phyloP scores from a whole-genome alignment of 192 early-diverging fungal genomes.

The Umbelopsis isabellina region DNA sequence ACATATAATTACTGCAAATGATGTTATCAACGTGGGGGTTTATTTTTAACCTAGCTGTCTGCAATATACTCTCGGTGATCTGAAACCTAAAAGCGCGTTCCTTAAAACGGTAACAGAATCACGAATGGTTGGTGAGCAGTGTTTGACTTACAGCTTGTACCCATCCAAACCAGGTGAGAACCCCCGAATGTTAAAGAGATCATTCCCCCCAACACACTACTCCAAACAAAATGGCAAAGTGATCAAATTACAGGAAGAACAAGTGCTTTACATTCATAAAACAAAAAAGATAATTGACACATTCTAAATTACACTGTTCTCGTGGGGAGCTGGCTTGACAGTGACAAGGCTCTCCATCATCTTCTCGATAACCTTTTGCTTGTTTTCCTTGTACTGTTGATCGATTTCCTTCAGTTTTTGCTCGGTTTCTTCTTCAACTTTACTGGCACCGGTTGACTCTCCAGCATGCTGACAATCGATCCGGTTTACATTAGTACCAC shows the following conservation, averaged over 20 bases:
- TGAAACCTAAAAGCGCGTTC: no score
- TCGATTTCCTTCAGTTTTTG: slow-evolving; percentile 65
- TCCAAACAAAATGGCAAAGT: background rate
- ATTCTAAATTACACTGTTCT: slow-evolving; percentile 38
- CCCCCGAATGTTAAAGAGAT: no score
- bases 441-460: slow-evolving; percentile 58
- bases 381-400: slow-evolving; percentile 61
- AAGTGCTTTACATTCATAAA: slow-evolving; percentile 2
- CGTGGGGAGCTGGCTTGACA: slow-evolving; percentile 72
- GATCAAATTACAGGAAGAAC: background rate
- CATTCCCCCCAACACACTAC: no score
- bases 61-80: no score
- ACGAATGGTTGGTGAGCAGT: no score
- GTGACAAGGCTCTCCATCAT: slow-evolving; percentile 64
- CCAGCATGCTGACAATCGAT: slow-evolving; percentile 65
- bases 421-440: slow-evolving; percentile 74
- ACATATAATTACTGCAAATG: no score
- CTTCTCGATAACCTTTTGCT: slow-evolving; percentile 67
- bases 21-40: no score
- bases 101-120: no score
- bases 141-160: no score
- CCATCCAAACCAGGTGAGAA: no score
- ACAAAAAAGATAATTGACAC: background rate
- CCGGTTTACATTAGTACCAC: slow-evolving; percentile 12
- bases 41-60: no score